A percentile compares a stretch with the other conserved stretches of the same genome.
These are phyloP conservation scores for Cytidiella melzeri DNA, from an alignment of 768 basidiomycete species.

Conservation along the genomic window DNA sequence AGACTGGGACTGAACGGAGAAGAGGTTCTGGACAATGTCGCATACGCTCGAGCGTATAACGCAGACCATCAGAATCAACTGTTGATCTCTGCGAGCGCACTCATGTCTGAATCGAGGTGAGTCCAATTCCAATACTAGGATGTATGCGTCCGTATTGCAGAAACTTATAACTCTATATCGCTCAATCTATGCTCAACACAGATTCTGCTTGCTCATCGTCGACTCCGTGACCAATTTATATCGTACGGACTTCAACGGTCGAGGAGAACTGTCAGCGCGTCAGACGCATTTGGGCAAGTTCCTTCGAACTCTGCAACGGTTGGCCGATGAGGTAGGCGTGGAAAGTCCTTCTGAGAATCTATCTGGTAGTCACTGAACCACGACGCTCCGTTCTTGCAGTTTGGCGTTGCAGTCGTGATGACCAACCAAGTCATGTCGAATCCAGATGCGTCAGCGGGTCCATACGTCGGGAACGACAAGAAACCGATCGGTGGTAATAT, in stretches of 20 bases:
- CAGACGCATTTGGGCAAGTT: constrained; percentile 97
- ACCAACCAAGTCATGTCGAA: constrained; percentile 99
- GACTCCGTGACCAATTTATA: constrained; percentile 96
- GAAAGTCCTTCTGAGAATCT: not conserved
- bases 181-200: constrained; percentile 31
- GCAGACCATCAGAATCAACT: constrained; percentile 94
- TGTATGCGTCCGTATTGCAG: constrained; percentile 18
- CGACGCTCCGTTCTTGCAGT: constrained; percentile 42
- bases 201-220: constrained; percentile 93
- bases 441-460: constrained; percentile 88
- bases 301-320: constrained; percentile 82
- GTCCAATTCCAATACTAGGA: constrained; percentile 13
- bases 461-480: constrained; percentile 87
- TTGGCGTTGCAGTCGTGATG: constrained; percentile 94
- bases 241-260: constrained; percentile 91
- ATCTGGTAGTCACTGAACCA: not conserved
- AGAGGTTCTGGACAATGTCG: constrained; percentile 96
- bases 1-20: constrained; percentile 96
- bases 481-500: constrained; percentile 99
- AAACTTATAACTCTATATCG: constrained; percentile 8
- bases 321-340: constrained; percentile 91
- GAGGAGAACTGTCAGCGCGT: constrained; percentile 91
- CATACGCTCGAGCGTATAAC: constrained; percentile 97
- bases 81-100: constrained; percentile 87
- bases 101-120: constrained; percentile 98